These are phyloP conservation scores for Trametes cubensis DNA, from an alignment of 768 basidiomycete species.

Conservation along the genomic window DNA sequence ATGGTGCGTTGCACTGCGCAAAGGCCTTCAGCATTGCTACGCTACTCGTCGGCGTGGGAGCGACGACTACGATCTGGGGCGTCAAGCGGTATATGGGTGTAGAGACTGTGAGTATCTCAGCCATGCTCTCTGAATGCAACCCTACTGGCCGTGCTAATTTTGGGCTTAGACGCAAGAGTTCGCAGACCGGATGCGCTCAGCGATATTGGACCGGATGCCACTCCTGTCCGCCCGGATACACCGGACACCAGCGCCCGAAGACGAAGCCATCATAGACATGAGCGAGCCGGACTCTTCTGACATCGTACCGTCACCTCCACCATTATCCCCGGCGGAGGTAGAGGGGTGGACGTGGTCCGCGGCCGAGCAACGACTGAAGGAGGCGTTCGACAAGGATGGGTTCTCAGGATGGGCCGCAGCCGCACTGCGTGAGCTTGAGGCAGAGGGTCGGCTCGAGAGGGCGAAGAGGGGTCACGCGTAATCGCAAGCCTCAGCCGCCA, in stretches of 20 bases:
- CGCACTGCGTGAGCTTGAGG: conserved; percentile 59
- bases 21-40: conserved; percentile 74
- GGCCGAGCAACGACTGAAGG: conserved; percentile 54
- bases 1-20: conserved; percentile 54
- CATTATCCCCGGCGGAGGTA: neutral
- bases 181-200: conserved; percentile 54
- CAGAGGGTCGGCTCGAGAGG: conserved; percentile 55
- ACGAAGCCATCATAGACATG: conserved; percentile 7
- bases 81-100: conserved; percentile 58
- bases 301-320: neutral
- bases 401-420: conserved; percentile 56
- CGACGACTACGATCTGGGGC: conserved; percentile 46
- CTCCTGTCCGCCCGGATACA: conserved; percentile 55
- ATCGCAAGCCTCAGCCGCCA: no score
- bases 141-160: no score
- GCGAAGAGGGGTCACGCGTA: conserved; percentile 34
- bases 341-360: conserved; percentile 54
- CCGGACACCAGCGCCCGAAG: conserved; percentile 40
- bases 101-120: conserved; percentile 52
- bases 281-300: neutral
- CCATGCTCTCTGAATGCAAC: no score
- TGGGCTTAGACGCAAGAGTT: conserved; percentile 71
- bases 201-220: conserved; percentile 51
- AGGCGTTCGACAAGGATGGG: conserved; percentile 63
- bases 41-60: conserved; percentile 53